These are phyloP conservation scores for Zelonia costaricensis DNA, from an alignment of 208 protist genomes.

Conservation along the genomic window DNA sequence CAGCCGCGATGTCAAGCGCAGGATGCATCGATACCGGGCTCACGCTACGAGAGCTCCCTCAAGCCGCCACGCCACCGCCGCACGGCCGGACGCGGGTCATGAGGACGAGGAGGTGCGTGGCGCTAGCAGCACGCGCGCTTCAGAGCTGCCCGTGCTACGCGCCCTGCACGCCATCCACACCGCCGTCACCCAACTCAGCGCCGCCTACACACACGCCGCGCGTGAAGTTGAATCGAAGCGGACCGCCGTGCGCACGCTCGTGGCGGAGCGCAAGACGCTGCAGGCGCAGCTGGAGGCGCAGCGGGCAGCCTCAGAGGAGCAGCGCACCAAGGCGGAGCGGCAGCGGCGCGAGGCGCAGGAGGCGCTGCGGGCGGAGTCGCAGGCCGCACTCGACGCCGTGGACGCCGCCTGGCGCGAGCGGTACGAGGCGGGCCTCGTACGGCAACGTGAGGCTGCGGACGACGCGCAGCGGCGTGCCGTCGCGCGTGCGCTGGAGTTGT, in stretches of 20 bases:
- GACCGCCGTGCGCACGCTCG: slow-evolving; percentile 19
- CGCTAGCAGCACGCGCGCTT: too few species aligned
- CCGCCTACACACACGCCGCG: background rate
- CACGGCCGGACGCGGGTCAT: too few species aligned
- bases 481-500: slow-evolving; percentile 1
- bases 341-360: slow-evolving; percentile 2
- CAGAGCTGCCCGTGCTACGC: too few species aligned
- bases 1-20: too few species aligned
- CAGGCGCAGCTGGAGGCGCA: slow-evolving; percentile 14
- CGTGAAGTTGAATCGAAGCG: slow-evolving; percentile 16
- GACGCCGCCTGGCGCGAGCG: background rate
- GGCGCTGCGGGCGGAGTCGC: slow-evolving; percentile 7
- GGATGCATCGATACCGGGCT: too few species aligned
- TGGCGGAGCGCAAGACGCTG: slow-evolving; percentile 23
- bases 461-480: slow-evolving; percentile 9
- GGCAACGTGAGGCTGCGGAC: background rate
- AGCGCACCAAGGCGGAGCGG: slow-evolving; percentile 15
- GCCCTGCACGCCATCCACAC: slow-evolving; percentile 5
- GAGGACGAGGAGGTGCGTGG: background rate
- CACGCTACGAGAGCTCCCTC: too few species aligned
- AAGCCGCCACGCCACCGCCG: background rate
- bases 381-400: slow-evolving; percentile 11
- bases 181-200: slow-evolving; percentile 8
- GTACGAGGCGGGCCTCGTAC: background rate
- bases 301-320: slow-evolving; percentile 4